Evolutionary conservation across 1,139 yeast species (phyloP).

Genomic region (Suhomyces maxii): DNA sequence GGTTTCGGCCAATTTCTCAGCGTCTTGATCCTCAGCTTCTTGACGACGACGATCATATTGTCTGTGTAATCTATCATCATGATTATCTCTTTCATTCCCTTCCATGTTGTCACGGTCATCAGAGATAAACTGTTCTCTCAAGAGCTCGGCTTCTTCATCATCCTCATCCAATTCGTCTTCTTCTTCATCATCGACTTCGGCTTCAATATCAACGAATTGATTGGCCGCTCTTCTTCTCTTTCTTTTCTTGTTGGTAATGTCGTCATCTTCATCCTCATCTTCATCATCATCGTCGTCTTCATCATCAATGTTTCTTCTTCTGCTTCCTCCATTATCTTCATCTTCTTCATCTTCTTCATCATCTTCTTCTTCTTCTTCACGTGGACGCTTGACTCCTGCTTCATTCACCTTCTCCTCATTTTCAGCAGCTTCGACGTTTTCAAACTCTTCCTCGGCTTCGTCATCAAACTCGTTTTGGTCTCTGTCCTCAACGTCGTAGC

Average conservation of each 20-base stretch:
- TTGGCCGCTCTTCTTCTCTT: slow-evolving; percentile 73
- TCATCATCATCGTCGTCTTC: slow-evolving; percentile 44
- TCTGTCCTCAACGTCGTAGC: slow-evolving; percentile 23
- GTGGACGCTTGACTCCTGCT: slow-evolving; percentile 10
- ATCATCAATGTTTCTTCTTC: slow-evolving; percentile 16
- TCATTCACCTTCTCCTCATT: slow-evolving; percentile 6
- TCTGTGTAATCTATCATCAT: slow-evolving; percentile 76
- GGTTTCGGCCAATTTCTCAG: slow-evolving; percentile 90
- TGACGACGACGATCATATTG: slow-evolving; percentile 90
- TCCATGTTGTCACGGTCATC: slow-evolving; percentile 67
- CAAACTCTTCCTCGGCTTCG: slow-evolving; percentile 15
- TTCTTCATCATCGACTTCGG: slow-evolving; percentile 98
- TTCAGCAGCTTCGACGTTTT: slow-evolving; percentile 9
- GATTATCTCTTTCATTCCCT: slow-evolving; percentile 44
- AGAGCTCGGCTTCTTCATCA: slow-evolving; percentile 82
- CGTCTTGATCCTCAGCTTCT: slow-evolving; percentile 90
- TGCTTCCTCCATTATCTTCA: slow-evolving; percentile 15
- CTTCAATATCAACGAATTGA: slow-evolving; percentile 96
- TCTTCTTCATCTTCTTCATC: slow-evolving; percentile 11
- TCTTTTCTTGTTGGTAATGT: slow-evolving; percentile 50
- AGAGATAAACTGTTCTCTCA: slow-evolving; percentile 78
- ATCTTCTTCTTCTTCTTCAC: slow-evolving; percentile 11
- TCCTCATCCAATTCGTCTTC: slow-evolving; percentile 91
- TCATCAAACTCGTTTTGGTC: slow-evolving; percentile 55
- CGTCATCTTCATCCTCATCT: slow-evolving; percentile 61